Evolutionary conservation across 1,139 yeast species (phyloP).

Genomic region (Pneumocystis oryctolagi): DNA sequence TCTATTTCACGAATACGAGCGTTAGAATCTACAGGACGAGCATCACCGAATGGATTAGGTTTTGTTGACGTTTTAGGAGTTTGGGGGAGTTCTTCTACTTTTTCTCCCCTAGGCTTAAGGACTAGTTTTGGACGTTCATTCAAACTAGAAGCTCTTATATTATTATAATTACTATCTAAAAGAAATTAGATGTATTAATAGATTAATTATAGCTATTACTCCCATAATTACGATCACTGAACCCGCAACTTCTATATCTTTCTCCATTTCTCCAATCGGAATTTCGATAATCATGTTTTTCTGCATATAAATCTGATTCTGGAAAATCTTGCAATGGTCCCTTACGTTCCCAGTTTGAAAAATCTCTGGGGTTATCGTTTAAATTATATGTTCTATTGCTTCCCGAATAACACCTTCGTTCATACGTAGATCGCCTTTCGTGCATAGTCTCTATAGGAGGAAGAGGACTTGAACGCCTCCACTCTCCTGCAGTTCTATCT

Average conservation of each 20-base stretch:
- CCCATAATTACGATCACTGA: neutral
- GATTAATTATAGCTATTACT: neutral
- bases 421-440: constrained; percentile 11
- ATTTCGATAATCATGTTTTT: constrained; percentile 11
- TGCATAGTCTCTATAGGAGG: constrained; percentile 17
- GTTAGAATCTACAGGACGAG: constrained; percentile 28
- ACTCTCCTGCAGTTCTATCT: constrained; percentile 17
- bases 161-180: neutral
- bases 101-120: neutral
- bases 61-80: constrained; percentile 6
- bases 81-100: neutral
- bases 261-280: constrained; percentile 11
- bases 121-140: neutral
- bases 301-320: neutral
- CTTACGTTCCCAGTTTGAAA: constrained; percentile 24
- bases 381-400: constrained; percentile 13
- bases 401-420: constrained; percentile 12
- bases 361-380: constrained; percentile 19
- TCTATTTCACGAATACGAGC: constrained; percentile 20
- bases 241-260: neutral
- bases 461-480: constrained; percentile 27
- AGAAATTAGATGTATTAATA: neutral
- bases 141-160: neutral
- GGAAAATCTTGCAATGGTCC: constrained; percentile 21
- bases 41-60: constrained; percentile 25